Evolutionary conservation across 2,329 filamentous ascomycete species (phyloP), one percentile per base, ranked within the genome.

Genomic region (Massarina eburnea): DNA sequence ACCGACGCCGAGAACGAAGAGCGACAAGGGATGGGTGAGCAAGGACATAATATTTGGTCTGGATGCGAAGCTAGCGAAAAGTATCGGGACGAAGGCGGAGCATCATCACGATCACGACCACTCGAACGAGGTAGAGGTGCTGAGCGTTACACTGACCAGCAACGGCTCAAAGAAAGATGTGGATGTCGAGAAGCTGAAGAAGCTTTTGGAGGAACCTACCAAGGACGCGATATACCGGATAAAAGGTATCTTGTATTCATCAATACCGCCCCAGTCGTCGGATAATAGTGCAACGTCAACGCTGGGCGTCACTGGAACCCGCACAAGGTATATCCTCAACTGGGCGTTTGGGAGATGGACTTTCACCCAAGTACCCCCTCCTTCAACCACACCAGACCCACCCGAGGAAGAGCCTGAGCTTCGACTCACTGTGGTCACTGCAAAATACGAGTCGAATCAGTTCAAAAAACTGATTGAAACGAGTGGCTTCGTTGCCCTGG

Each of bases 301-400:
- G 12, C 55, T 62, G 8, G 50, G 82, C 9, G 73, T 52, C 37
- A 50, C 41, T 17, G 50, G 45, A 6, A 71, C 69, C 2, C 62
- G 69, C 17, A 69, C 71, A 14, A 78, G 88, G 44, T 96, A 94
- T 66, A 96, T 99, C 35, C 80, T 99, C 48, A 99, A 99, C 69
- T 99, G 94, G 94, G 94, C 94, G 0, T 99, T 99, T 72, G 91
- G 91, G 1, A 81, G 94, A 22, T 99, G 94, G 92, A 95, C 84
- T 0, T 96, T 92, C 64, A 95, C 91, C 1, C 77, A 81, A 5
- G 73, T 84, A 4, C 57, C 68, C 1, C 54, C 60, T 4, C 50
- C 52, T 2, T 64, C 61, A 1, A 41, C 49, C 5, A 62, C 51
- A 43, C 57, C 55, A 9, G 36, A 52, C n/a, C 40, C 45, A 14